phyloP scores from a whole-genome alignment of 768 basidiomycete genomes.

The Boletus rubescentipes region DNA sequence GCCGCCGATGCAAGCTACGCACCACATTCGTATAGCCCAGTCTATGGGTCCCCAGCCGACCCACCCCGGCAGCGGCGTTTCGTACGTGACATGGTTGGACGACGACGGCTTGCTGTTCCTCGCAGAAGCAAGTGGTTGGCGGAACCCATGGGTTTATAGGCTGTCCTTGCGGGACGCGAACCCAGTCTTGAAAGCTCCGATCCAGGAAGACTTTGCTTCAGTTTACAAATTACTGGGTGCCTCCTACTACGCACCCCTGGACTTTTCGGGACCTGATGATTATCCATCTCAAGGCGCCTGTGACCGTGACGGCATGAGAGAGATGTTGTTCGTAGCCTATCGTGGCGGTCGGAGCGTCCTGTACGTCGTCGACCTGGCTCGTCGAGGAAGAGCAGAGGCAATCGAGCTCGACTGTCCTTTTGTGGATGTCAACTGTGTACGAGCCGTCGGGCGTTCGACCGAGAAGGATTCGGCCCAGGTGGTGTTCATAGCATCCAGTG shows the following conservation, averaged over 20 bases:
- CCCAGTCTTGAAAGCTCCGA: background rate
- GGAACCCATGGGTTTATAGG: constrained; percentile 3
- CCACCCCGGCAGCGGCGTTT: background rate
- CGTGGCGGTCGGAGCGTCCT: constrained; percentile 1
- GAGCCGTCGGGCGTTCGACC: background rate
- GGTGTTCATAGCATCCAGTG: constrained; percentile 1
- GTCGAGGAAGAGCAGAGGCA: background rate
- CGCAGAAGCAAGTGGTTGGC: constrained; percentile 4
- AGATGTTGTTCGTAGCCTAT: constrained; percentile 2
- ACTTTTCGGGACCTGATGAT: background rate
- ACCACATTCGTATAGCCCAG: background rate
- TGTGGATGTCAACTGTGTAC: constrained; percentile 5
- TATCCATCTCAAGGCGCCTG: background rate
- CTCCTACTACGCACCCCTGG: background rate
- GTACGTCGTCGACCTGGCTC: background rate
- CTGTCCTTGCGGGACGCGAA: background rate
- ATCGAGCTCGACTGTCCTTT: background rate
- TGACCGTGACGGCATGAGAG: background rate
- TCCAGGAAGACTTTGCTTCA: background rate
- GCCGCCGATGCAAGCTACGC: background rate
- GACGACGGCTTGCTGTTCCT: background rate
- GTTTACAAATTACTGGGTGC: constrained; percentile 4
- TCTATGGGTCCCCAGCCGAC: background rate
- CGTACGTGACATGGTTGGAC: constrained; percentile 3
- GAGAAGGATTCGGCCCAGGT: background rate